Conservation (phyloP, 306 rosid species). For the Cucurbita pepo region DNA sequence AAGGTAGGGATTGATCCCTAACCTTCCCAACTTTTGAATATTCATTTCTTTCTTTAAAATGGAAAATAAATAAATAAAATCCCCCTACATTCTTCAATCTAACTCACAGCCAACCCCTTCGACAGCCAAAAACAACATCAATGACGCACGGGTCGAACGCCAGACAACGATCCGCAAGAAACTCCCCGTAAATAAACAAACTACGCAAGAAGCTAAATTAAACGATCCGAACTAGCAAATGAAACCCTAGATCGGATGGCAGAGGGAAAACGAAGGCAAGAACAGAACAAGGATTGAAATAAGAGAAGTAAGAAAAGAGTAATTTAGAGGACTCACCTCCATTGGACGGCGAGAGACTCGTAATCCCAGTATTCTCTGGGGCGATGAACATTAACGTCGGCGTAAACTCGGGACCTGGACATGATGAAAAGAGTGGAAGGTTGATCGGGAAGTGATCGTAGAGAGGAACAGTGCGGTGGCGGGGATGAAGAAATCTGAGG, state of each 20-base stretch:
- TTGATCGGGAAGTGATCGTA: background rate
- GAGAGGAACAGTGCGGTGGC: background rate
- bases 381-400: slow-evolving; percentile 29
- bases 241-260: background rate
- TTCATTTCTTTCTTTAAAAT: background rate
- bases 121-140: background rate
- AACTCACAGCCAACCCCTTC: background rate
- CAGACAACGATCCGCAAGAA: background rate
- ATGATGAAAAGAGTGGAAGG: background rate
- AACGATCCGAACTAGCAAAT: background rate
- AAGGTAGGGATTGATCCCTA: background rate
- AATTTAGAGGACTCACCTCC: slow-evolving; percentile 14
- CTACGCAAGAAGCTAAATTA: background rate
- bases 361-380: slow-evolving; percentile 38
- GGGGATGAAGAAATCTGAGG: background rate
- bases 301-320: background rate
- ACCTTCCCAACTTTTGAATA: background rate
- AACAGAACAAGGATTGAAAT: background rate
- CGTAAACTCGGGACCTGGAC: slow-evolving; percentile 35
- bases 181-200: background rate
- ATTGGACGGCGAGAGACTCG: slow-evolving; percentile 26
- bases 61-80: background rate
- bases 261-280: background rate
- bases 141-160: background rate
- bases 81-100: background rate